Evolutionary conservation across 1,284 basidiomycete species (phyloP), one percentile per base, ranked within the genome.

Genomic region (Omphalotus olearius): DNA sequence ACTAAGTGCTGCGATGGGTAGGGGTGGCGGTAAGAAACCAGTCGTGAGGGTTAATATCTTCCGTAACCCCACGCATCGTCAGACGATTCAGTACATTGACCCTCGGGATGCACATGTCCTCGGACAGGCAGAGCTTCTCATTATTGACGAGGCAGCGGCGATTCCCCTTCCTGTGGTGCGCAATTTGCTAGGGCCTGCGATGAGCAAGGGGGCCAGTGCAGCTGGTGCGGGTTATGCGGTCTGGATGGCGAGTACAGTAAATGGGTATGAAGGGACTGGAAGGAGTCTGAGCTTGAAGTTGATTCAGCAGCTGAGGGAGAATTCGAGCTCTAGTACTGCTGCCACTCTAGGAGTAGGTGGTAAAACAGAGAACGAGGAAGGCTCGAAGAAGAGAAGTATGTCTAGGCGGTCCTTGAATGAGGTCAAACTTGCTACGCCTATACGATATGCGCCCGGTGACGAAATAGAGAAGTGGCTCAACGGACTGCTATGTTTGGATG

Each of bases 211-310:
- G 18, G 38, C 35, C 5, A 23, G 38, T 17, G 44, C 43, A n/a
- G 39, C 50, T 38, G 43, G 33, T 14, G 50, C 42, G n/a, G 50
- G 50, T 3, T 99, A 99, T 70, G 89, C 98, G 39, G 94, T 99
- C 47, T 98, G 99, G 76, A 88, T 99, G 79, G 92, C 94, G 1
- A 97, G 93, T 16, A 99, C 97, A 2, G 96, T 99, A 74, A 98
- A 98, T 66, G 97, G 97, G 41, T 99, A 99, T 71, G 97, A 99
- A 75, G 97, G 97, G 17, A 99, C 97, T 0, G 97, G 97, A 16
- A 90, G 97, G 33, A 98, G 94, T 2, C 82, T 99, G 43, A 96
- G 93, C 43, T 88, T 99, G 61, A 99, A 99, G 68, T 88, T 99
- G 53, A 91, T 99, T 57, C 91, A 98, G 69, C 95, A 98, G 69